These are phyloP conservation scores for Xanthoceras sorbifolium DNA, from an alignment of 345 rosid genomes.

Conservation along the genomic window DNA sequence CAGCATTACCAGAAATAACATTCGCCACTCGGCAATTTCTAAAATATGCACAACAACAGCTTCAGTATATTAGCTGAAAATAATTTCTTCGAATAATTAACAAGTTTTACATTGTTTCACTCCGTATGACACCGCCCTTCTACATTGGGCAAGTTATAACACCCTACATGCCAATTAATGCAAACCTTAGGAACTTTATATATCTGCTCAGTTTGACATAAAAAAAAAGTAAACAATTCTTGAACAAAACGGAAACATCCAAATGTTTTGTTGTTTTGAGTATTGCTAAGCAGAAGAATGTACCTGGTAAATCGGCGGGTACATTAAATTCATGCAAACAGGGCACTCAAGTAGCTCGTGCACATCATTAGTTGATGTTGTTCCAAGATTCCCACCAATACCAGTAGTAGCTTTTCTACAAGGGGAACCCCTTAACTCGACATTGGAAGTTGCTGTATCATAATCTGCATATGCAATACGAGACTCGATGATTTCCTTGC, in stretches of 20 bases:
- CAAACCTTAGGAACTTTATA: not conserved
- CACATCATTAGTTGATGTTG: constrained; percentile 57
- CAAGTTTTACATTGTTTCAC: not conserved
- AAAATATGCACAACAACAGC: not conserved
- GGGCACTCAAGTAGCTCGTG: constrained; percentile 86
- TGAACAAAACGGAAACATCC: not conserved
- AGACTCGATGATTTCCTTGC: constrained; percentile 53
- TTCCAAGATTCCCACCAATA: constrained; percentile 50
- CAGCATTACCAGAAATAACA: not conserved
- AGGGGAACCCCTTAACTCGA: constrained; percentile 46
- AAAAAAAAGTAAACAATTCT: too few relatives aligned
- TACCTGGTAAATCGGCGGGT: constrained; percentile 91
- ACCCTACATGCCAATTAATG: not conserved
- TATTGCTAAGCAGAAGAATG: not conserved
- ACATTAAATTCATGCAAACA: constrained; percentile 74
- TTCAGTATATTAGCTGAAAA: not conserved
- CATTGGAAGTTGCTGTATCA: constrained; percentile 46
- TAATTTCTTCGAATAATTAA: not conserved
- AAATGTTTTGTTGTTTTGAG: not conserved
- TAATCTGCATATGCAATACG: constrained; percentile 45
- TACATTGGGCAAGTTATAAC: not conserved
- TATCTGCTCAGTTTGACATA: not conserved
- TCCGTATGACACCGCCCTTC: not conserved
- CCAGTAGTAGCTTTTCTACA: constrained; percentile 43
- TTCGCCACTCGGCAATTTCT: not conserved